Base-by-base conservation (phyloP, 2,329 filamentous ascomycete species). In the Ascosphaera apis region DNA sequence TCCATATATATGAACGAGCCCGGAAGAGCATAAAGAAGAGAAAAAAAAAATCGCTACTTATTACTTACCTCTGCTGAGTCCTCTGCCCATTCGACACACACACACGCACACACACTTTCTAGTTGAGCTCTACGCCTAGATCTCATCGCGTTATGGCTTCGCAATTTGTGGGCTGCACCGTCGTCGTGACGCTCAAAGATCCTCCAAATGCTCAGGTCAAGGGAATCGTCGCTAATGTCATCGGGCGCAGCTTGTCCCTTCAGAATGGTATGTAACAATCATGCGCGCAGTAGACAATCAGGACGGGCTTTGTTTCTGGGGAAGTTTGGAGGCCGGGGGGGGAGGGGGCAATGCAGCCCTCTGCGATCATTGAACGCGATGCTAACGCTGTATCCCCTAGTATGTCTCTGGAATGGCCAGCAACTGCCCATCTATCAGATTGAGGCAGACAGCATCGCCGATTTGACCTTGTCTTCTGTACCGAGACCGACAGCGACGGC, bases 81-180 rank as follows among this genome's bases (percentile, higher is more conserved):
- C n/a, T n/a, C n/a, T n/a, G n/a, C n/a, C n/a, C n/a, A n/a, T n/a
- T n/a, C n/a, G n/a, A n/a, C n/a, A n/a, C n/a, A n/a, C n/a, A n/a
- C n/a, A n/a, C n/a, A n/a, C n/a, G n/a, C n/a, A n/a, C n/a, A n/a
- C n/a, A n/a, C n/a, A n/a, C n/a, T n/a, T n/a, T n/a, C n/a, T n/a
- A n/a, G n/a, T n/a, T n/a, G n/a, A n/a, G n/a, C n/a, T n/a, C n/a
- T n/a, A n/a, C n/a, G n/a, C n/a, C n/a, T n/a, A n/a, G n/a, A n/a
- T n/a, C n/a, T n/a, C n/a, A n/a, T n/a, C n/a, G 42, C 42, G 56
- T 40, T 45, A 78, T 78, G 73, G 71, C 74, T 34, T 63, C 65
- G 40, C 64, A 72, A 48, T 82, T 86, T 52, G 71, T 81, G 48
- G 80, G 80, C 41, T 67, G 80, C 53, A 72, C 75, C 40, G 80